phyloP scores from a whole-genome alignment of 2,329 filamentous ascomycete species.

The Biscogniauxia marginata region DNA sequence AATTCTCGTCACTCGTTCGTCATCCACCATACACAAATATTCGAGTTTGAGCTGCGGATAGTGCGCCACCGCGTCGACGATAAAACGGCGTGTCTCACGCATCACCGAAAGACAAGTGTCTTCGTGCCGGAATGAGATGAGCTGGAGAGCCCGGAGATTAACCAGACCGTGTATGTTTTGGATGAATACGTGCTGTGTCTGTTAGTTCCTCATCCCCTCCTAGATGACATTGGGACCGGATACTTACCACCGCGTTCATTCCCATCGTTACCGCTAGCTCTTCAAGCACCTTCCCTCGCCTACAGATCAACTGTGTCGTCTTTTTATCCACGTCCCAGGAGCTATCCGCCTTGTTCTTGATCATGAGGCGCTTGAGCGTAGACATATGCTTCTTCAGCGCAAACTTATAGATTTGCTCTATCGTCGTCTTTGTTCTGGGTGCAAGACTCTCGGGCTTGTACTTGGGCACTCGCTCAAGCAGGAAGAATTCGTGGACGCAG shows the following conservation, averaged over 20 bases:
- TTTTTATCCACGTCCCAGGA: slow-evolving; percentile 59
- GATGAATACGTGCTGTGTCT: slow-evolving; percentile 53
- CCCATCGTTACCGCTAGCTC: slow-evolving; percentile 58
- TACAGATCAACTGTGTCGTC: slow-evolving; percentile 53
- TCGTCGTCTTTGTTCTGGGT: slow-evolving; percentile 47
- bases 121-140: slow-evolving; percentile 53
- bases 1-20: slow-evolving; percentile 49
- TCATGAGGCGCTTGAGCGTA: slow-evolving; percentile 55
- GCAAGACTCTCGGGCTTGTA: slow-evolving; percentile 54
- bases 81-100: slow-evolving; percentile 56
- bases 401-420: slow-evolving; percentile 57
- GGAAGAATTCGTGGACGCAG: slow-evolving; percentile 56
- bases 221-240: background rate
- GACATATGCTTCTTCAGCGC: slow-evolving; percentile 58
- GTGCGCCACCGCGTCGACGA: slow-evolving; percentile 57
- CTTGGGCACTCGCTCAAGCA: slow-evolving; percentile 54
- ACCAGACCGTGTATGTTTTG: slow-evolving; percentile 48
- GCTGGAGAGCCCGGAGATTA: slow-evolving; percentile 54
- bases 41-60: slow-evolving; percentile 55
- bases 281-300: slow-evolving; percentile 46
- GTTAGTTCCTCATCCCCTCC: slow-evolving; percentile 11
- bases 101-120: slow-evolving; percentile 57
- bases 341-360: slow-evolving; percentile 54
- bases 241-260: slow-evolving; percentile 52
- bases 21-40: slow-evolving; percentile 55